Conservation (phyloP, 768 basidiomycete species). For the Tulasnella sp. region DNA sequence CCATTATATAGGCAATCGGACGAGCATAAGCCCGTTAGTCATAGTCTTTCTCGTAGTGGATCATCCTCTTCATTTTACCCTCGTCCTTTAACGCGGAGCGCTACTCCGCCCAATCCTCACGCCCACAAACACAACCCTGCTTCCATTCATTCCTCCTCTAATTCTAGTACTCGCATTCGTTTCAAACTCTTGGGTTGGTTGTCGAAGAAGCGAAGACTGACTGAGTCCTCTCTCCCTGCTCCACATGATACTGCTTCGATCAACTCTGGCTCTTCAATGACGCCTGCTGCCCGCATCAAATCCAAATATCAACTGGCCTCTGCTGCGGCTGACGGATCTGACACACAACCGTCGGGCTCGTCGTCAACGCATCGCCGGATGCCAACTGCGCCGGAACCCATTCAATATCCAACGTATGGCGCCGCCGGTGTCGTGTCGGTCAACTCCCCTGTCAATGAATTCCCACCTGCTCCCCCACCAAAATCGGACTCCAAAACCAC, state of each 20-base stretch:
- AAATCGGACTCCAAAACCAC: conserved; percentile 10
- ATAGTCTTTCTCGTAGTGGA: conserved; percentile 16
- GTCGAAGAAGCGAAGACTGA: conserved; percentile 22
- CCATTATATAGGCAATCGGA: neutral
- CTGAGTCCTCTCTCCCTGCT: conserved; percentile 16
- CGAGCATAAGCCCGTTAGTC: conserved; percentile 10
- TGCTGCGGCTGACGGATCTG: neutral
- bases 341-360: neutral
- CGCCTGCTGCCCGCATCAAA: conserved; percentile 26
- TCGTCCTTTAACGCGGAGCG: conserved; percentile 17
- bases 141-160: neutral
- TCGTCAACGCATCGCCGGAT: conserved; percentile 12
- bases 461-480: conserved; percentile 18
- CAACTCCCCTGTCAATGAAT: conserved; percentile 17
- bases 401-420: neutral
- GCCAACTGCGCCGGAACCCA: neutral
- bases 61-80: conserved; percentile 26
- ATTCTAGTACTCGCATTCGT: conserved; percentile 19
- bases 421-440: conserved; percentile 7
- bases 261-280: conserved; percentile 1
- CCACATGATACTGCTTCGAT: neutral
- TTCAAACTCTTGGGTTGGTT: conserved; percentile 23
- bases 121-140: neutral
- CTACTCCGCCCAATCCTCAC: conserved; percentile 1
- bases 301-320: conserved; percentile 21